A percentile compares a stretch with the other conserved stretches of the same genome.
Evolutionary conservation across 306 rosid genomes (phyloP).

Genomic region (Vigna unguiculata): DNA sequence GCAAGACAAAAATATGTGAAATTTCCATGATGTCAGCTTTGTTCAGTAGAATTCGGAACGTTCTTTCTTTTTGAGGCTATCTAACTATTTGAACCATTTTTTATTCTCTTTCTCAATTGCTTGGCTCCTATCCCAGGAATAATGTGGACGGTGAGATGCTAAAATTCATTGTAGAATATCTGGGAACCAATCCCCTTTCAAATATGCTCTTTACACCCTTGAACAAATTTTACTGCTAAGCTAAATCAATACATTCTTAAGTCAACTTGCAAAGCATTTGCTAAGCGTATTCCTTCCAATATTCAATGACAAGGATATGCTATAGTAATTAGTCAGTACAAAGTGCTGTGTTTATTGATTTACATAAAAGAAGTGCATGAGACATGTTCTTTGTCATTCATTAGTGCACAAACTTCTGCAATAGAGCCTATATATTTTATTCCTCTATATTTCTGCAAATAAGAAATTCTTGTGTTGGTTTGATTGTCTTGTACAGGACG

Average conservation of each 20-base stretch:
- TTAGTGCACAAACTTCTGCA: slow-evolving; percentile 2
- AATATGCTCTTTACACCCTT: slow-evolving; percentile 30
- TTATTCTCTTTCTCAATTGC: background rate
- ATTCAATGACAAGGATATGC: slow-evolving; percentile 15
- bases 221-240: background rate
- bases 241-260: background rate
- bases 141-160: background rate
- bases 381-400: slow-evolving; percentile 24
- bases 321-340: background rate
- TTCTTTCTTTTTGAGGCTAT: background rate
- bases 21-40: slow-evolving; percentile 1
- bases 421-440: background rate
- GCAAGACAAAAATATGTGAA: slow-evolving; percentile 8
- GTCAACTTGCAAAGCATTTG: slow-evolving; percentile 34
- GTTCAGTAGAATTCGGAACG: background rate
- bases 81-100: slow-evolving; percentile 13
- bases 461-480: slow-evolving; percentile 32
- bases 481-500: slow-evolving; percentile 57
- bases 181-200: background rate
- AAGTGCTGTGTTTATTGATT: background rate
- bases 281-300: slow-evolving; percentile 27
- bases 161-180: background rate
- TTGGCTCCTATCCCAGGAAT: background rate
- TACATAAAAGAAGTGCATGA: slow-evolving; percentile 12
- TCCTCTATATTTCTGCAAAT: slow-evolving; percentile 21